Evolutionary conservation across 768 basidiomycete species (phyloP).

Genomic region (Rhodotorula toruloides): DNA sequence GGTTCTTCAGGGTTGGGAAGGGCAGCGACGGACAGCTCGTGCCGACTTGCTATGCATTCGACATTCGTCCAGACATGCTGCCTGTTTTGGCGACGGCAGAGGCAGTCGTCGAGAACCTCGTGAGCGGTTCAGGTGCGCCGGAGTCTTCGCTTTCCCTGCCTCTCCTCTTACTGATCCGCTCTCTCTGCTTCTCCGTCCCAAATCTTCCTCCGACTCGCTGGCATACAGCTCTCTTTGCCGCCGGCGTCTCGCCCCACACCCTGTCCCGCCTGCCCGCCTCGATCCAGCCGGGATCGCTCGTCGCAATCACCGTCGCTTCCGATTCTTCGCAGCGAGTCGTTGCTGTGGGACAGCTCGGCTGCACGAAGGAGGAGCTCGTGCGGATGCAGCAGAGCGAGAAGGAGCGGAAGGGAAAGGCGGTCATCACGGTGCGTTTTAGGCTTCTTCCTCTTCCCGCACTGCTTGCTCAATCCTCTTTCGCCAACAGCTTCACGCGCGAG

Average conservation of each 20-base stretch:
- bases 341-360: constrained; percentile 18
- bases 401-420: constrained; percentile 23
- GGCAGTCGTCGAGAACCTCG: constrained; percentile 19
- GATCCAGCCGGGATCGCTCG: constrained; percentile 12
- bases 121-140: constrained; percentile 11
- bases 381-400: not conserved
- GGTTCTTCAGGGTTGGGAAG: constrained; percentile 17
- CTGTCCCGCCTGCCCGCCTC: not conserved
- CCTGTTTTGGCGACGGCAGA: constrained; percentile 24
- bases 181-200: not conserved
- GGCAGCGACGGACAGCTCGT: constrained; percentile 6
- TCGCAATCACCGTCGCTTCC: constrained; percentile 10
- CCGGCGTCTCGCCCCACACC: constrained; percentile 18
- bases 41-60: constrained; percentile 26
- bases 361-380: not conserved
- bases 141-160: not conserved
- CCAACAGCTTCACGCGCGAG: constrained; percentile 33
- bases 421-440: constrained; percentile 5
- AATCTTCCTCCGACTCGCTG: not conserved
- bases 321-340: constrained; percentile 8
- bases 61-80: constrained; percentile 10
- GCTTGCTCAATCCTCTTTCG: not conserved
- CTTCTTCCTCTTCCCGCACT: not conserved
- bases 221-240: constrained; percentile 17
- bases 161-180: not conserved